Conservation (phyloP, 768 basidiomycete species). For the Dioszegia hungarica region DNA sequence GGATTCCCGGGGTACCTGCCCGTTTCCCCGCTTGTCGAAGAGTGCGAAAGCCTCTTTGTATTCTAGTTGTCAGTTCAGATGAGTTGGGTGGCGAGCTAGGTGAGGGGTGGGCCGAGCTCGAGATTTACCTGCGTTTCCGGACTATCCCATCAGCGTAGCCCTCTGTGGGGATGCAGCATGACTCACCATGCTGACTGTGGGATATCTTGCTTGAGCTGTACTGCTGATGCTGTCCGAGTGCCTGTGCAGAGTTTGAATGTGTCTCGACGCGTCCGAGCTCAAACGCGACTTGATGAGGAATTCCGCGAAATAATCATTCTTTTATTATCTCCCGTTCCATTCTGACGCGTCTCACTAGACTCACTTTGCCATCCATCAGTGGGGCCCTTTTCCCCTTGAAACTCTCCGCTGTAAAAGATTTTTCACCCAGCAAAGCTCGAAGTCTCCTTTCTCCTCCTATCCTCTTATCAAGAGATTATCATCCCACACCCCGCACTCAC, state of each 20-base stretch:
- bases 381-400: background rate
- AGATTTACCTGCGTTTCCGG: conserved; percentile 35
- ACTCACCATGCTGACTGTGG: conserved; percentile 9
- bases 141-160: conserved; percentile 8
- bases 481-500: background rate
- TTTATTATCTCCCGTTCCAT: background rate
- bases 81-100: background rate
- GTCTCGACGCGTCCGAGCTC: background rate
- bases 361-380: too few relatives aligned
- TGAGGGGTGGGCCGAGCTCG: background rate
- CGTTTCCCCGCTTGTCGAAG: conserved; percentile 94
- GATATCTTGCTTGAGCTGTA: background rate
- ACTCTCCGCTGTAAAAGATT: background rate
- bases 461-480: background rate
- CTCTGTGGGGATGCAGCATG: background rate
- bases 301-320: background rate
- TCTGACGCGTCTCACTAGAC: background rate
- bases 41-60: conserved; percentile 97
- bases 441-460: conserved; percentile 7
- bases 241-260: background rate
- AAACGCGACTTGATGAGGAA: background rate
- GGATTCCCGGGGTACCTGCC: conserved; percentile 77
- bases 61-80: conserved; percentile 54
- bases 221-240: background rate
- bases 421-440: background rate